Evolutionary conservation across 1,139 yeast genomes (phyloP), one percentile per base, ranked within the genome.

Genomic region (Scheffersomyces segobiensis): DNA sequence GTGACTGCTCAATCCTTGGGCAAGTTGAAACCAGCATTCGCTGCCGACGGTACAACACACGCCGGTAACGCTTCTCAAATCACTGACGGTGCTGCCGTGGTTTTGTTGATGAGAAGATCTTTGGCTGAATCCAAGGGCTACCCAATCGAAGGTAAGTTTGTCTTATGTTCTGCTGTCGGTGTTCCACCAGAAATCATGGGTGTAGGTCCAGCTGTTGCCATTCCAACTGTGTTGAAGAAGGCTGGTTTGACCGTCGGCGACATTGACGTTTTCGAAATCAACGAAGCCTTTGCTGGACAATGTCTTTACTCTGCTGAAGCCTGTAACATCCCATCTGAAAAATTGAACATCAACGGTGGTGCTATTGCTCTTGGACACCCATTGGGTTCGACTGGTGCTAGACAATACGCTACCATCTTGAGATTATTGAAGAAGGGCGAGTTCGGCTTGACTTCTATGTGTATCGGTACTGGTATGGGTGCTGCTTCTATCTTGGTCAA

Each of bases 131-230:
- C 83, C 67, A 78, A 88, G 64, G 88, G 89, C 53, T 81, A 89
- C 70, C 85, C 87, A 60, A 79, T 85, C 56, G 72, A 88, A 60
- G 97, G 87, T 65, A 91, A 91, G 79, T 93, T 85, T 67, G 87
- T 93, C 62, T 89, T 87, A 67, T 86, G 91, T 71, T 83, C 87
- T 59, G 77, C 87, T 55, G 93, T 88, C 58, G 97, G 98, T 71
- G 97, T 93, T 54, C 97, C 98, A 60, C 98, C 98, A 49, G 97
- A 91, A 77, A 86, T 93, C 63, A 93, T 93, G 98, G 98, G 98
- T 62, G 87, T 93, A 68, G 98, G 98, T 56, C 98, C 98, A 60
- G 97, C 97, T 46, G 86, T 85, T 66, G 98, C 98, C 62, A 92
- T 93, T 67, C 98, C 98, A 62, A 84, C 83, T 60, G 88, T 91